These are phyloP conservation scores for Trichophyton schoenleinii DNA, from an alignment of 2,329 filamentous ascomycete genomes.

Conservation along the genomic window DNA sequence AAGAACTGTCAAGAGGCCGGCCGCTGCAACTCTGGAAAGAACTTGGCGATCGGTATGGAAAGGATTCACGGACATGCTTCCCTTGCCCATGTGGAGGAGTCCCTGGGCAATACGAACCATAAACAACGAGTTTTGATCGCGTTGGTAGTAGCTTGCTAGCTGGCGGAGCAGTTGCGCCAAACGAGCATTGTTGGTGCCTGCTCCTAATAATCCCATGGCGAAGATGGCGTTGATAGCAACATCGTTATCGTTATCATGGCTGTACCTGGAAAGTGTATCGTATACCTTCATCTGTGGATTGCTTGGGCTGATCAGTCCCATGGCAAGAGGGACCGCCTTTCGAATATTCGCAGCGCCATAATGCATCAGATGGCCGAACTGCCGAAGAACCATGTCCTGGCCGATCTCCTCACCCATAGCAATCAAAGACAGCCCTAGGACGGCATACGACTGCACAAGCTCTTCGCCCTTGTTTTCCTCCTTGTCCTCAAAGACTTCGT, in stretches of 20 bases:
- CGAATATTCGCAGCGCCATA: conserved; percentile 96
- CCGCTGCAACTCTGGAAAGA: conserved; percentile 78
- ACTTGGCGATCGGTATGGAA: conserved; percentile 98
- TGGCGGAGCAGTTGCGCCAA: conserved; percentile 88
- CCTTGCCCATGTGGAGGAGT: conserved; percentile 97
- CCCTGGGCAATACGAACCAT: conserved; percentile 99
- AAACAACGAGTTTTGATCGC: conserved; percentile 89
- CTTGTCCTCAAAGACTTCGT: conserved; percentile 88
- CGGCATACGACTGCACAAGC: conserved; percentile 87
- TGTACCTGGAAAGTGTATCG: conserved; percentile 93
- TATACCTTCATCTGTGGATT: conserved; percentile 99
- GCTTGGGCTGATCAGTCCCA: conserved; percentile 92
- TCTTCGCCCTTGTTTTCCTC: conserved; percentile 94
- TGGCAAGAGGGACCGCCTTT: conserved; percentile 85
- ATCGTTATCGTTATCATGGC: conserved; percentile 96
- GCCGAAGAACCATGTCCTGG: conserved; percentile 95
- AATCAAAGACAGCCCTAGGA: conserved; percentile 84
- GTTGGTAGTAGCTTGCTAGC: conserved; percentile 94
- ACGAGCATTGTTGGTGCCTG: conserved; percentile 95
- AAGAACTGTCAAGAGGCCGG: conserved; percentile 77
- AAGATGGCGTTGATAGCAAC: conserved; percentile 98
- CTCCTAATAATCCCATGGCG: conserved; percentile 92
- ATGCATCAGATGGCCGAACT: conserved; percentile 98
- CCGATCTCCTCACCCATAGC: conserved; percentile 98
- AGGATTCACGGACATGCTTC: conserved; percentile 88